phyloP scores from a whole-genome alignment of 345 rosid species.

The Heritiera littoralis region DNA sequence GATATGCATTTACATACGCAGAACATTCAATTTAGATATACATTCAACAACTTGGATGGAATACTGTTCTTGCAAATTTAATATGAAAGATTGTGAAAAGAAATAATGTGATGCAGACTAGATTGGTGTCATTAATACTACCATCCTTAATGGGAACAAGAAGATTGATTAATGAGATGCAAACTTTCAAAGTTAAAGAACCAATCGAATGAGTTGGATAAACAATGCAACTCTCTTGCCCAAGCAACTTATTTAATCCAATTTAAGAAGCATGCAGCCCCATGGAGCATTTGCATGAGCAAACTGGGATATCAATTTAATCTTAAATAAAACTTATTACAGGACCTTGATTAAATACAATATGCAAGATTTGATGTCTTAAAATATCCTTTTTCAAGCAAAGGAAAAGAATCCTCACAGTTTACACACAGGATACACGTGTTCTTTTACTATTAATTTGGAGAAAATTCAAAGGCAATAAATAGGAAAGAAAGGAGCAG shows the following conservation, averaged over 20 bases:
- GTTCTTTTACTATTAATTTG: background rate
- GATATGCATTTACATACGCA: background rate
- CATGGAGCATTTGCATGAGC: background rate
- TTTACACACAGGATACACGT: background rate
- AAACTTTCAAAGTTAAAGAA: background rate
- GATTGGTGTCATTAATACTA: background rate
- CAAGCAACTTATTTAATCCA: background rate
- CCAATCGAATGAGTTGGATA: background rate
- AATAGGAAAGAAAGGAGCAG: background rate
- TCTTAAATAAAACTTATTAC: background rate
- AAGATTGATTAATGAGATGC: background rate
- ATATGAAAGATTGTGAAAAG: background rate
- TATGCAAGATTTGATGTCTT: background rate
- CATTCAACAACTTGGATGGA: background rate
- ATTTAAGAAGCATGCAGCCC: background rate
- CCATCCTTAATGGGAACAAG: background rate
- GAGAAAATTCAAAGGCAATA: background rate
- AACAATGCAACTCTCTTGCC: background rate
- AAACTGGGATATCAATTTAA: background rate
- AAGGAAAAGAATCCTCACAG: background rate
- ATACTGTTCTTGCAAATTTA: background rate
- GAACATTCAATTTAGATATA: background rate
- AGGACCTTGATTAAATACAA: slow-evolving; percentile 4
- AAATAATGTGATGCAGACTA: background rate
- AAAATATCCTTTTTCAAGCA: background rate